Base-by-base conservation (phyloP, 108 stramenopile genomes). In the Nitzschia sp. region DNA sequence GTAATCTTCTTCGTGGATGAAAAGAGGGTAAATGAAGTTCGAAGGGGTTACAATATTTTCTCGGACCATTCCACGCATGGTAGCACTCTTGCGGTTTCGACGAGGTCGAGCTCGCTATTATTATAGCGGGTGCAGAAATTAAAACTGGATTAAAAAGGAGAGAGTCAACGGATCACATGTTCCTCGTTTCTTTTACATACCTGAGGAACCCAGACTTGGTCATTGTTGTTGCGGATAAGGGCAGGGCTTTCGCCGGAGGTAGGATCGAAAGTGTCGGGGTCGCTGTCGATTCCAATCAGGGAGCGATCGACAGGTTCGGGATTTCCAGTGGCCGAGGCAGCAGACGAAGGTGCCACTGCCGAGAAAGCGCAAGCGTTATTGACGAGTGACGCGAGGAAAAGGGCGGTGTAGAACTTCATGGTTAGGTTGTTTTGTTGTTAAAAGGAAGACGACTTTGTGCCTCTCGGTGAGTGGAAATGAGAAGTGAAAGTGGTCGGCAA, bases 1-100 rank as follows among this genome's bases (percentile, higher is more conserved):
- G 69, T 77, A 82, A 45, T 87, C 80, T 69, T 97, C 93, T 28
- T 98, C 98, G 76, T 97, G 96, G 60, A 98, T 98, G 79, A 98
- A 98, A 2, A 98, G 90, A 36, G 98, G 98, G 72, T 97, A 97
- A 53, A 98, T 97, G 73, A 98, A 96, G 75, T 98, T 96, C 52
- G 88, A 77, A 22, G 96, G 97, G 3, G 95, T 92, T 41, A 98
- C 92, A 68, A 96, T 88, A 68, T 82, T 93, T 73, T 98, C 98
- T n/a, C 96, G 84, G 9, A 98, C 96, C 96, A 98, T 96, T 48
- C 80, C 77, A 21, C 98, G 92, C 44, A 98, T 73, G 30, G 92
- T 87, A 19, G 94, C 75, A 45, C 81, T 93, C 86, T 98, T 98
- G 8, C 96, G 88, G 83, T 97, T 98, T 31, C 98, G 92, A 60